phyloP scores from a whole-genome alignment of 2,329 filamentous ascomycete species.

The Trichoderma arundinaceum region DNA sequence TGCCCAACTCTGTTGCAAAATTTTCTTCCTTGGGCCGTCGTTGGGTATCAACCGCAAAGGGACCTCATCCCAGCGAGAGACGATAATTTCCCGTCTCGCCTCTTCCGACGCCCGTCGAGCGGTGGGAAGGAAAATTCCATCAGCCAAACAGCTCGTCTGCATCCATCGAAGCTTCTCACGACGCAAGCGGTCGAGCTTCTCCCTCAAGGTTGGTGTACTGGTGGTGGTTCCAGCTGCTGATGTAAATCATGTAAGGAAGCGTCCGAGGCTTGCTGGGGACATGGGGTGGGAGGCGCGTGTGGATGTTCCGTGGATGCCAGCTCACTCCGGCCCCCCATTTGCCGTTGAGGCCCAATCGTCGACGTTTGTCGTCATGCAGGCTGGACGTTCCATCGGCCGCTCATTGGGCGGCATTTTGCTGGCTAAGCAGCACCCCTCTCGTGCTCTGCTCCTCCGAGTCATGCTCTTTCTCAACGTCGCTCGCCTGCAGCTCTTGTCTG shows the following conservation, averaged over 20 bases:
- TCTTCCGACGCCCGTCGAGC: slow-evolving; percentile 5
- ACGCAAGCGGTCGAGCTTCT: neutral
- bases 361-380: slow-evolving; percentile 29
- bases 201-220: neutral
- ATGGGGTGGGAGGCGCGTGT: slow-evolving; percentile 17
- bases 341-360: slow-evolving; percentile 32
- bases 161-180: neutral
- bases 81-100: neutral
- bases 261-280: neutral
- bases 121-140: neutral
- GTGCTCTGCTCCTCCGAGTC: slow-evolving; percentile 17
- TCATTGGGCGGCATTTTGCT: slow-evolving; percentile 18
- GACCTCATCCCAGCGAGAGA: neutral
- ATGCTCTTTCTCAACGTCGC: slow-evolving; percentile 8
- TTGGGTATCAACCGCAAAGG: slow-evolving; percentile 31
- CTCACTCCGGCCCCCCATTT: slow-evolving; percentile 25
- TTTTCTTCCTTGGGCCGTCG: neutral
- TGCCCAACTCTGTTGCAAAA: slow-evolving; percentile 2
- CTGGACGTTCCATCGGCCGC: slow-evolving; percentile 8
- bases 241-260: neutral
- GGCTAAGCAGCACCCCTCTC: slow-evolving; percentile 9
- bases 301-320: slow-evolving; percentile 28
- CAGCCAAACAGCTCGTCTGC: neutral
- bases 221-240: neutral
- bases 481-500: neutral